Conservation (phyloP, 805 yeast species). For the Huiozyma sinensis region DNA sequence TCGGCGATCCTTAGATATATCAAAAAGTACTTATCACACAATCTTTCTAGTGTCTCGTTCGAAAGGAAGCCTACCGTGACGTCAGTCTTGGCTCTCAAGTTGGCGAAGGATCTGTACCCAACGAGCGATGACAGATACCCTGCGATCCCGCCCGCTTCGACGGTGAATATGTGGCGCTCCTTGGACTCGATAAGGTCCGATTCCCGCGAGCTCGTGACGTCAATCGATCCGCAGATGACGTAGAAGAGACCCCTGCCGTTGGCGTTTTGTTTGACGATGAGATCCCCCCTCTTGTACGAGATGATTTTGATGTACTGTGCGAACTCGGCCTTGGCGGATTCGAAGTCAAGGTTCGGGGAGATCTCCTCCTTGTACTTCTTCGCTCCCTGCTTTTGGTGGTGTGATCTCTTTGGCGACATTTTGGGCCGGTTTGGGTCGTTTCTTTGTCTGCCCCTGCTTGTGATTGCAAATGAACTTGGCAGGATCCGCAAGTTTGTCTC, state of each 20-base stretch:
- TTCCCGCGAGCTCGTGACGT: slow-evolving; percentile 31
- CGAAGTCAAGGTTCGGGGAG: slow-evolving; percentile 31
- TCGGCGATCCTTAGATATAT: slow-evolving; percentile 72
- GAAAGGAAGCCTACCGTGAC: slow-evolving; percentile 65
- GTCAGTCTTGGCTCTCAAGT: slow-evolving; percentile 50
- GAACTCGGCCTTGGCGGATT: slow-evolving; percentile 45
- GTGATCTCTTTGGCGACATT: not conserved
- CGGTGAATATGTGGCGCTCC: slow-evolving; percentile 35
- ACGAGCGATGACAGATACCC: slow-evolving; percentile 78
- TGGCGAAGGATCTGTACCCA: slow-evolving; percentile 69
- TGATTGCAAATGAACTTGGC: slow-evolving; percentile 17
- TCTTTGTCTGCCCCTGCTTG: slow-evolving; percentile 3
- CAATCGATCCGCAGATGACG: slow-evolving; percentile 68
- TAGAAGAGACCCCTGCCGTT: slow-evolving; percentile 67
- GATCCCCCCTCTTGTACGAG: slow-evolving; percentile 41
- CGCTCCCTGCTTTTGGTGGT: slow-evolving; percentile 10
- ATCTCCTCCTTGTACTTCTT: slow-evolving; percentile 15
- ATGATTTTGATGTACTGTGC: slow-evolving; percentile 49
- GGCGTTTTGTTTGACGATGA: slow-evolving; percentile 52
- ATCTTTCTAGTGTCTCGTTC: slow-evolving; percentile 45
- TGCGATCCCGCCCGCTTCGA: slow-evolving; percentile 70
- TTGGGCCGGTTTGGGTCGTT: not conserved
- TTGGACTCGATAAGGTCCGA: slow-evolving; percentile 1
- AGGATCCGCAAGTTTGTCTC: slow-evolving; percentile 17
- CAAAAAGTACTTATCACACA: slow-evolving; percentile 67